Evolutionary conservation across 352 stramenopile species (phyloP).

Genomic region (Phytophthora pistaciae): DNA sequence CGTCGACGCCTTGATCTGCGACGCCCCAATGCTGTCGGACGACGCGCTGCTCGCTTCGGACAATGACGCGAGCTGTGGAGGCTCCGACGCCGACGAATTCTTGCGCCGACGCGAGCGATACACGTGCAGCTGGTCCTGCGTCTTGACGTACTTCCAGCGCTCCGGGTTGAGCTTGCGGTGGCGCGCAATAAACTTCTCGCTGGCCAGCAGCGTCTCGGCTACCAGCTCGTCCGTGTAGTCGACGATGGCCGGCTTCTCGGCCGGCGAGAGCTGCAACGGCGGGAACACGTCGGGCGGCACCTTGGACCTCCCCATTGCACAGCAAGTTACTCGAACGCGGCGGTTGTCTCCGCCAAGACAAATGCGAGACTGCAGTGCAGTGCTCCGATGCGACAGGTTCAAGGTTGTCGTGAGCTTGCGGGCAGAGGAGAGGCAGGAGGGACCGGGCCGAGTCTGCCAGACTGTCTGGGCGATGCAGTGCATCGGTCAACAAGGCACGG

Average conservation of each 20-base stretch:
- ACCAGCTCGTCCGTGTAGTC: slow-evolving; percentile 46
- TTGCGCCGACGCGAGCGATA: slow-evolving; percentile 42
- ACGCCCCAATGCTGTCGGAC: slow-evolving; percentile 10
- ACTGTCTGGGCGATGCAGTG: too few relatives aligned
- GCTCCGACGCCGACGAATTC: slow-evolving; percentile 20
- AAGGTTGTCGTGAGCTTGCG: background rate
- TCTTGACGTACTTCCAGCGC: slow-evolving; percentile 44
- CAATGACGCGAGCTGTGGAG: slow-evolving; percentile 15
- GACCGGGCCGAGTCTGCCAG: background rate
- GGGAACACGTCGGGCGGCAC: slow-evolving; percentile 37
- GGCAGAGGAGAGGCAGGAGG: slow-evolving; percentile 31
- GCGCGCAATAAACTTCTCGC: slow-evolving; percentile 42
- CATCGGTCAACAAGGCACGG: slow-evolving; percentile 3
- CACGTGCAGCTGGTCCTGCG: slow-evolving; percentile 40
- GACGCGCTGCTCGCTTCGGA: slow-evolving; percentile 29
- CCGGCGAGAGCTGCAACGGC: slow-evolving; percentile 23
- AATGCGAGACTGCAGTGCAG: background rate
- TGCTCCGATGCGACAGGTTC: slow-evolving; percentile 4
- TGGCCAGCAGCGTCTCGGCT: slow-evolving; percentile 34
- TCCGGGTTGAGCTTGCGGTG: slow-evolving; percentile 39
- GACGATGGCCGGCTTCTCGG: slow-evolving; percentile 35
- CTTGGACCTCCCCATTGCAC: slow-evolving; percentile 30
- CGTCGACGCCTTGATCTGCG: slow-evolving; percentile 26
- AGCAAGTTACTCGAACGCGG: too few relatives aligned
- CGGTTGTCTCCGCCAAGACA: background rate